phyloP scores from a whole-genome alignment of 768 basidiomycete species.

The Suillus occidentalis region DNA sequence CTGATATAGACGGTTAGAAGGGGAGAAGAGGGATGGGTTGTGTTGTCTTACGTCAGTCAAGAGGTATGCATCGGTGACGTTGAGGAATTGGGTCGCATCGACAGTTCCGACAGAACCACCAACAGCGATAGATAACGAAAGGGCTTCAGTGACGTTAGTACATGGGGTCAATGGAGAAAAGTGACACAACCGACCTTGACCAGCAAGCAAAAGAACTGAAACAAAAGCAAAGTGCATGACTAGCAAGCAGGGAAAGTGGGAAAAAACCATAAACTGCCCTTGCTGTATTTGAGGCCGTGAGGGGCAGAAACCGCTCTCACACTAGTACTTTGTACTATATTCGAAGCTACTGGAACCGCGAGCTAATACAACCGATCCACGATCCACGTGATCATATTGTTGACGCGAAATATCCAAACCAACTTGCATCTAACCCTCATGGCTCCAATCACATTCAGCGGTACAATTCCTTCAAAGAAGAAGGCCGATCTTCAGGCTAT shows the following conservation, averaged over 20 bases:
- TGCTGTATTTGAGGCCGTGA: too few relatives aligned
- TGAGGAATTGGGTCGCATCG: slow-evolving; percentile 45
- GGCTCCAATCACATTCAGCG: slow-evolving; percentile 46
- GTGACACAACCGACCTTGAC: slow-evolving; percentile 51
- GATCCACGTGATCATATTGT: slow-evolving; percentile 10
- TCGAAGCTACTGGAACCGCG: too few relatives aligned
- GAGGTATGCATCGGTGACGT: slow-evolving; percentile 34
- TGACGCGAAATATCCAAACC: slow-evolving; percentile 11
- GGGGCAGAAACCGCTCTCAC: too few relatives aligned
- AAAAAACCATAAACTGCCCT: too few relatives aligned
- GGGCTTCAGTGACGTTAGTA: slow-evolving; percentile 22
- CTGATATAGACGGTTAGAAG: slow-evolving; percentile 28
- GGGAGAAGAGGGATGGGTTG: slow-evolving; percentile 9
- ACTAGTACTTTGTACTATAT: too few relatives aligned
- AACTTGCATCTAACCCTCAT: slow-evolving; percentile 28
- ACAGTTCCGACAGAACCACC: slow-evolving; percentile 37
- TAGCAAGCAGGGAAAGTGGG: slow-evolving; percentile 18
- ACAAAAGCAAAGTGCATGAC: slow-evolving; percentile 31
- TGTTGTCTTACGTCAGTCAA: slow-evolving; percentile 26
- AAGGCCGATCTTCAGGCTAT: slow-evolving; percentile 68
- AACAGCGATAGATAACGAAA: slow-evolving; percentile 52
- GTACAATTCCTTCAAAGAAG: slow-evolving; percentile 63
- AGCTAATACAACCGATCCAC: neutral
- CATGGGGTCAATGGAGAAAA: neutral
- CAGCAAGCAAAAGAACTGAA: slow-evolving; percentile 46